Base-by-base conservation (phyloP, 2,329 filamentous ascomycete genomes). In the Fusarium torulosum region DNA sequence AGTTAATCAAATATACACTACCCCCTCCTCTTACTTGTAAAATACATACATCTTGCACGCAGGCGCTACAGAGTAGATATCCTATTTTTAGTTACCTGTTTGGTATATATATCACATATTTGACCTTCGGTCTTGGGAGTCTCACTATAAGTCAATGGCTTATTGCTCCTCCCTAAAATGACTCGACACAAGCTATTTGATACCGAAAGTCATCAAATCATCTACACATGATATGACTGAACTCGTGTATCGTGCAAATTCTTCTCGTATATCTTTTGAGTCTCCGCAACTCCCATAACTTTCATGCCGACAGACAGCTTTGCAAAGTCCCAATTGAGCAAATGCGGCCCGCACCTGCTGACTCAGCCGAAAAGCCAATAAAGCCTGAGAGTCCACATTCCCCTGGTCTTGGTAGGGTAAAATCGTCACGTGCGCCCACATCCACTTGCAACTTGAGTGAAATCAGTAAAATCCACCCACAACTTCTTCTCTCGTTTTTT, bases 391-490 rank as follows among this genome's bases (percentile, higher is more conserved):
- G n/a, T n/a, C n/a, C n/a, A n/a, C n/a, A n/a, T n/a, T n/a, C 25
- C 25, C 25, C 25, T 25, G 52, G 51, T 15, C 9, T 14, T 1
- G 17, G 17, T 60, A 63, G 63, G 64, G 65, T 63, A 52, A 33
- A 4, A 3, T 13, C 7, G 20, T 80, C 78, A 80, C 78, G 78
- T 80, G 78, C 13, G 2, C 63, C 53, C 65, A 63, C 31, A 46
- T 54, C 44, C 47, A 35, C 25, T 52, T n/a, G n/a, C 25, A 8
- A 15, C 17, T 62, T 42, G 65, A 58, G 25, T 3, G n/a, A n/a
- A n/a, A n/a, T n/a, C n/a, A 29, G 68, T 69, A 75, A 79, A 75
- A 75, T 75, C 64, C 58, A 47, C 69, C 75, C 76, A 76, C 58
- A 54, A 66, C 56, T 61, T 54, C 50, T 38, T 15, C 25, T 35